Percentiles rank a stretch among this genome's conserved stretches.
Conservation (phyloP, 371 early-diverging fungal species). For the Rhizopus microsporus region DNA sequence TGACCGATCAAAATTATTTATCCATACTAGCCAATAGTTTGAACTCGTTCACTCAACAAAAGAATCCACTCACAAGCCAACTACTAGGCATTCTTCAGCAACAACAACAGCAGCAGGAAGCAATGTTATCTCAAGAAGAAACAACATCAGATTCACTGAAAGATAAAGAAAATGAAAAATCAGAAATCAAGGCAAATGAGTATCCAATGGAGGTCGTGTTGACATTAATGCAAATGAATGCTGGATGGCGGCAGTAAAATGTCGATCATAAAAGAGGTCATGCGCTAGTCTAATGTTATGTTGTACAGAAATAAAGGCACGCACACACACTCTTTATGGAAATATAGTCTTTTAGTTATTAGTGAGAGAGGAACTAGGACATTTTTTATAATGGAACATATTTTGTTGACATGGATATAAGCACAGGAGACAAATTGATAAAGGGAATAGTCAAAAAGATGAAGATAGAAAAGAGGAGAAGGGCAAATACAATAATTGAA, state of each 20-base stretch:
- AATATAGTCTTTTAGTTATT: no score
- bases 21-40: conserved; percentile 4
- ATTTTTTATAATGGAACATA: no score
- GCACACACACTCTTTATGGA: neutral
- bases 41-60: conserved; percentile 8
- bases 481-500: no score
- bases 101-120: conserved; percentile 3
- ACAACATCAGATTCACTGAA: neutral
- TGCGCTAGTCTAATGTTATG: conserved; percentile 2
- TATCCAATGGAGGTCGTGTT: conserved; percentile 38
- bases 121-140: no score
- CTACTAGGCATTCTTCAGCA: conserved; percentile 7
- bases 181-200: conserved; percentile 7
- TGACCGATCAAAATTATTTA: conserved; percentile 5
- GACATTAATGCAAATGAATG: conserved; percentile 39
- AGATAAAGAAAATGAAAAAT: neutral
- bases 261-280: conserved; percentile 1
- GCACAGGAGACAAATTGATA: no score
- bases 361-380: no score
- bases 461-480: no score
- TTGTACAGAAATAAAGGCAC: conserved; percentile 1
- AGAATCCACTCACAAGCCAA: conserved; percentile 12
- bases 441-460: no score
- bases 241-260: conserved; percentile 35
- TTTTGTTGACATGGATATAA: no score